Percentiles rank a stretch among this genome's conserved stretches.
These are phyloP conservation scores for Hypoxylon sp. DNA, from an alignment of 2,329 filamentous ascomycete species.

Conservation along the genomic window DNA sequence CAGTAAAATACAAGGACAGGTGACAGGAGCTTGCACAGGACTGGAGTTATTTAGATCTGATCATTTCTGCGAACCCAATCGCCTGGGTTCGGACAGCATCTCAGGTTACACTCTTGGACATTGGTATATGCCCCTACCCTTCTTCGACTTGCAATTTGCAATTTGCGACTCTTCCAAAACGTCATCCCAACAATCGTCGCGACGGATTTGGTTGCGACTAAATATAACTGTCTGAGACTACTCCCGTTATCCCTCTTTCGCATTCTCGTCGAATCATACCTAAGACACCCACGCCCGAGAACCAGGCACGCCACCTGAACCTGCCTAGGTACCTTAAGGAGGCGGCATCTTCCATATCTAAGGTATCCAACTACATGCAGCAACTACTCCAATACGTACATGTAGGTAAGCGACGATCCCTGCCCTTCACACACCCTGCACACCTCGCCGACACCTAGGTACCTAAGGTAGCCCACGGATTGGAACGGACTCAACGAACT, in stretches of 20 bases:
- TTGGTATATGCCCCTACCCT: neutral
- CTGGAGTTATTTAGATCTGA: neutral
- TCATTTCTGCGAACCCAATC: neutral
- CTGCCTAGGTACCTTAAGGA: too few species aligned
- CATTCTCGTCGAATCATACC: conserved; percentile 4
- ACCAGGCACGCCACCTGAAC: neutral
- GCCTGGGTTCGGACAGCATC: neutral
- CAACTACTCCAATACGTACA: neutral
- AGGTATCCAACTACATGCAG: neutral
- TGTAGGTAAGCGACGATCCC: neutral
- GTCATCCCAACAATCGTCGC: neutral
- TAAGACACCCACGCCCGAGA: neutral
- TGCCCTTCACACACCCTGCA: neutral
- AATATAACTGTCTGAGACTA: conserved; percentile 11
- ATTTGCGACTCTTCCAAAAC: conserved; percentile 8
- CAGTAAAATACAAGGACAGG: neutral
- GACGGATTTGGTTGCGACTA: neutral
- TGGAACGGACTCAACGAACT: too few species aligned
- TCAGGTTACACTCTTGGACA: too few species aligned
- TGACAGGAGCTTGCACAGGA: neutral
- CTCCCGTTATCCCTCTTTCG: conserved; percentile 4
- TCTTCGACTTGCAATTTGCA: conserved; percentile 2
- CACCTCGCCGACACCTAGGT: too few species aligned
- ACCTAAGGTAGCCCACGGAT: too few species aligned
- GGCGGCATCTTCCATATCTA: neutral